Percentiles rank a stretch among this genome's conserved stretches.
phyloP scores from a whole-genome alignment of 2,329 filamentous ascomycete genomes.

The Knoxdaviesia proteae region DNA sequence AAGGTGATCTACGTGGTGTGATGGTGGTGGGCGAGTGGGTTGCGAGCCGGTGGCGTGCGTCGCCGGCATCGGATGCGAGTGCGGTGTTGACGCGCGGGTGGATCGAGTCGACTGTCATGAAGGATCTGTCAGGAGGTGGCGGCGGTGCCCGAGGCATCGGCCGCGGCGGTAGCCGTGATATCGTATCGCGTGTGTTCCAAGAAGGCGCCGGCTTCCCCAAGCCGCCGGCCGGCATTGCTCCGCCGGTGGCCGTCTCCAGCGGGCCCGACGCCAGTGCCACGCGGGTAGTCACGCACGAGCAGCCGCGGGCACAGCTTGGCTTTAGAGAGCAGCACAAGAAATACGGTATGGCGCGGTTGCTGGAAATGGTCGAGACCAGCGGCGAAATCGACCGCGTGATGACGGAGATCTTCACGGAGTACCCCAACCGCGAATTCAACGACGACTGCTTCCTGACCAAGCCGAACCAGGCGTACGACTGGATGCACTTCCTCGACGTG shows the following conservation, averaged over 20 bases:
- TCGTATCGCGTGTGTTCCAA: slow-evolving; percentile 58
- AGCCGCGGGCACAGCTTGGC: slow-evolving; percentile 39
- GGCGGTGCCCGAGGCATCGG: slow-evolving; percentile 52
- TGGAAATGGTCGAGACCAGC: slow-evolving; percentile 59
- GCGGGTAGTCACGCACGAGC: slow-evolving; percentile 23
- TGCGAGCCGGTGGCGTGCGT: slow-evolving; percentile 43
- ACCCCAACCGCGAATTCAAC: slow-evolving; percentile 74
- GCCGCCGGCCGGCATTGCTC: slow-evolving; percentile 19
- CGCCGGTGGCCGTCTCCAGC: slow-evolving; percentile 18
- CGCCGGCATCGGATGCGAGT: slow-evolving; percentile 15
- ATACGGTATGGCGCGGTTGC: slow-evolving; percentile 47
- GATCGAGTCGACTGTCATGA: slow-evolving; percentile 52
- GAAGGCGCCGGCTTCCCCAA: slow-evolving; percentile 62
- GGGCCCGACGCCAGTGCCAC: not conserved
- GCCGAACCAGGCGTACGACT: slow-evolving; percentile 73
- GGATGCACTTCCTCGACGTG: slow-evolving; percentile 81
- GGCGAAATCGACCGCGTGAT: slow-evolving; percentile 63
- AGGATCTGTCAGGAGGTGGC: slow-evolving; percentile 47
- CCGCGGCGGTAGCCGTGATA: slow-evolving; percentile 50
- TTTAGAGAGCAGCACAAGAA: slow-evolving; percentile 56
- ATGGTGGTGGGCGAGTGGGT: slow-evolving; percentile 84
- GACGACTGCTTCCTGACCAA: slow-evolving; percentile 84
- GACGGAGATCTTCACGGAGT: slow-evolving; percentile 67
- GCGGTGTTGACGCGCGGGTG: slow-evolving; percentile 47
- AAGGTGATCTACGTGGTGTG: slow-evolving; percentile 58